Base-by-base conservation (phyloP, 2,329 filamentous ascomycete species). In the Diaporthe ilicicola region DNA sequence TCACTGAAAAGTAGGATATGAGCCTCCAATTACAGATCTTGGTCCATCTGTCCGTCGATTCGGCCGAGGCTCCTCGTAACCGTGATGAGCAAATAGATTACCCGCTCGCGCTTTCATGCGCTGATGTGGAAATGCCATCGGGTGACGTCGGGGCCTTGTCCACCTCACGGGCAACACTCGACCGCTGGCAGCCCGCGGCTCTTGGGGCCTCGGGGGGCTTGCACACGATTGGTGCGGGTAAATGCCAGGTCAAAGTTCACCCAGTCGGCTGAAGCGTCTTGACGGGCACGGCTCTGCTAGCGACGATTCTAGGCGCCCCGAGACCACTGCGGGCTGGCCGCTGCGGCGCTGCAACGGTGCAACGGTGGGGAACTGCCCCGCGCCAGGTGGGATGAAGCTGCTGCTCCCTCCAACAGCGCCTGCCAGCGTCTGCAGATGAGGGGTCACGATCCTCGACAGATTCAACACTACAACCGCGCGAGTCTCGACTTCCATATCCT, bases 401-500 rank as follows among this genome's bases (percentile, higher is more conserved):
- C n/a, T n/a, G n/a, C n/a, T n/a, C n/a, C n/a, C n/a, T 48, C 56
- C 56, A 46, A 34, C 24, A 56, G 53, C 22, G 37, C 53, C 56
- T 24, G 22, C 56, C 15, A 12, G 39, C 39, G 56, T 34, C 39
- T 44, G 27, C 17, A 15, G 39, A 34, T 62, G 56, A 62, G 56
- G 56, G 56, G 56, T 62, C 56, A 62, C 56, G 56, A 62, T 62
- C 19, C 42, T 62, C 39, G 56, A 62, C 44, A 59, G 55, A n/a
- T 59, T 59, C 34, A n/a, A 27, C 12, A n/a, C 17, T 27, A 39
- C 55, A 59, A n/a, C 55, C 55, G 55, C 56, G 56, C 56, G 37
- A 61, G 56, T 46, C 56, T 62, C 1, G 56, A 61, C 32, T 61
- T 37, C 19, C 13, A 22, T 46, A n/a, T n/a, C n/a, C 55, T 9